Evolutionary conservation across 306 rosid genomes (phyloP), one percentile per base, ranked within the genome.

Genomic region (Cyclanthera cordifolia): DNA sequence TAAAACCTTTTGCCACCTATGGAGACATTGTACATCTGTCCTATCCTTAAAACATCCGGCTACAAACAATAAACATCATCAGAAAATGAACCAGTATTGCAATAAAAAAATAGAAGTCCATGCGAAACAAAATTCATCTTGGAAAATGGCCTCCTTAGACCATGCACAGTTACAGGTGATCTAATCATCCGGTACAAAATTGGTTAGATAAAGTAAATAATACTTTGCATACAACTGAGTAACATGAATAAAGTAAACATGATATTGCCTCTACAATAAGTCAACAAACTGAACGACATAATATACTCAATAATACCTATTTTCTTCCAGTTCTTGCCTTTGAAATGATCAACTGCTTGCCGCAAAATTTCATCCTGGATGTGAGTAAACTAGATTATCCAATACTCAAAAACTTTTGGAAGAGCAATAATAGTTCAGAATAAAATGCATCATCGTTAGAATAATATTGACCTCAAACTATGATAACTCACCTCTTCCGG

Each of bases 1-100:
- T 73, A 94, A 85, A 77, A 94, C 99, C 78, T 94, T 94, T 82
- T 94, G 99, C 99, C 99, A 94, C 81, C 99, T 82, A 85, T 94
- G 99, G 67, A 94, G 84, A 87, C 99, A 94, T 70, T 94, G 99
- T 46, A 94, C 99, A 80, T 94, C 99, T 28, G 97, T 88, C 71
- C 99, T 85, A 63, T 90, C 99, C 85, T 88, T 88, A 82, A 94
- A 88, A 85, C 88, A 85, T 84, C 83, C 96, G 27, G 99, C 99
- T 94, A 75, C 82, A 78, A 54, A 79, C 57, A 78, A 57, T 48
- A 65, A 79, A 24, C 72, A 34, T 72, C 73, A 52, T 51, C 73
- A 72, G 70, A 21, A 25, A 66, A 46, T 24, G 23, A 66, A 66
- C 51, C 24, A 25, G 15, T 2, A 41, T 45, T 65, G 21, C 21